Conservation (phyloP, 2,329 filamentous ascomycete species). For the Colletotrichum shisoi region DNA sequence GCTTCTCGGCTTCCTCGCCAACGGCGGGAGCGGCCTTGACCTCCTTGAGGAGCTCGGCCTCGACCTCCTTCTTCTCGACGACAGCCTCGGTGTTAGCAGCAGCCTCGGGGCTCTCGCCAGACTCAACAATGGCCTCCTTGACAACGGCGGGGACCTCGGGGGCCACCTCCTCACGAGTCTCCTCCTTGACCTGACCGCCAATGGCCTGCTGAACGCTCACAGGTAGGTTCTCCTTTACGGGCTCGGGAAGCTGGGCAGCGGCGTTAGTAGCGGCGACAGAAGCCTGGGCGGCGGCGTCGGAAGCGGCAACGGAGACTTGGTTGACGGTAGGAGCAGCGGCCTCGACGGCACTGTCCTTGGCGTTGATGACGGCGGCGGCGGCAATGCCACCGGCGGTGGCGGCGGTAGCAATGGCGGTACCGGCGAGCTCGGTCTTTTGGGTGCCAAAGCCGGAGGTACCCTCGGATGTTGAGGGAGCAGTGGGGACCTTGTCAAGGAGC, state of each 20-base stretch:
- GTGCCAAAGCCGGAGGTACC: constrained; percentile 62
- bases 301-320: constrained; percentile 49
- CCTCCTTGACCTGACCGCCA: constrained; percentile 54
- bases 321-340: constrained; percentile 51
- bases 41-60: constrained; percentile 75
- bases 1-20: constrained; percentile 44
- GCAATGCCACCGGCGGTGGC: constrained; percentile 50
- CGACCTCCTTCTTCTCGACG: constrained; percentile 76
- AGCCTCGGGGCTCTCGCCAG: constrained; percentile 73
- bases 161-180: constrained; percentile 55
- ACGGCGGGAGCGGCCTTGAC: constrained; percentile 56
- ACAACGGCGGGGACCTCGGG: constrained; percentile 64
- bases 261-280: constrained; percentile 44
- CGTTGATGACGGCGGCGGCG: constrained; percentile 48
- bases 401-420: constrained; percentile 50
- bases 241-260: constrained; percentile 60
- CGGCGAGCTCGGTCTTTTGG: constrained; percentile 60
- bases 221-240: constrained; percentile 62
- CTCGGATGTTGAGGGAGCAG: constrained; percentile 65
- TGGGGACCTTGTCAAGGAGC: constrained; percentile 71
- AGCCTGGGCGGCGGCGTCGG: not conserved
- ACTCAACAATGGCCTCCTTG: constrained; percentile 64
- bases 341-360: constrained; percentile 45
- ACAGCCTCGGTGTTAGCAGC: constrained; percentile 73
- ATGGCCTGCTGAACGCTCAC: constrained; percentile 59